These are phyloP conservation scores for Cyclotella sp. DNA, from an alignment of 108 stramenopile genomes.

Conservation along the genomic window DNA sequence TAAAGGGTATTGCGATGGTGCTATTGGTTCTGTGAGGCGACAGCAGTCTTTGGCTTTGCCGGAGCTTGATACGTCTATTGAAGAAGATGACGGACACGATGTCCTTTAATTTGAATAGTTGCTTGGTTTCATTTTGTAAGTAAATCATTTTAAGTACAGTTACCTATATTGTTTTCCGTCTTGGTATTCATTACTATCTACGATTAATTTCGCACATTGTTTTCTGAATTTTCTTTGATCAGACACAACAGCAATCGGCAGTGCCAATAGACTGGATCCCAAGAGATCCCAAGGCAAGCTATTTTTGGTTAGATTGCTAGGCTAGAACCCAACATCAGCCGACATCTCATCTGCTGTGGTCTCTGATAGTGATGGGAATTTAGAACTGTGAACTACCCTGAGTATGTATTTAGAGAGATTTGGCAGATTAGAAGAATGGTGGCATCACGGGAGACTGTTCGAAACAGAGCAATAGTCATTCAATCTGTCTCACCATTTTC, in stretches of 20 bases:
- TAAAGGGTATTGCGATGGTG: background rate
- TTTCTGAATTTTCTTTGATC: background rate
- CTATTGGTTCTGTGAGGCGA: background rate
- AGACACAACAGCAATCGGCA: background rate
- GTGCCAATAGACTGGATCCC: background rate
- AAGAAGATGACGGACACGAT: slow-evolving; percentile 12
- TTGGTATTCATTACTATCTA: background rate
- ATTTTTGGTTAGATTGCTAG: background rate
- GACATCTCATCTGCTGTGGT: no score
- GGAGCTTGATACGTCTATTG: slow-evolving; percentile 28
- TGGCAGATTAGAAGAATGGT: no score
- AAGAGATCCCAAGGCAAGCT: background rate
- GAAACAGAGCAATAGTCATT: no score
- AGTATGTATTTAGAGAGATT: no score
- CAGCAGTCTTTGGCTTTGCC: slow-evolving; percentile 16
- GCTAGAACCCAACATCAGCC: no score
- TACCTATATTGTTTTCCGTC: background rate
- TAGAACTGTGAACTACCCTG: no score
- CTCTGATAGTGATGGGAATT: no score
- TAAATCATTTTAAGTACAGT: background rate
- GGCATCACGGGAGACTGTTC: no score
- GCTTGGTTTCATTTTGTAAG: background rate
- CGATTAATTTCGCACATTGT: background rate
- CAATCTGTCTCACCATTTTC: no score
- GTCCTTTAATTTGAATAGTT: background rate